phyloP scores from a whole-genome alignment of 176 grass and related monocot genomes.

The Leersia perrieri region DNA sequence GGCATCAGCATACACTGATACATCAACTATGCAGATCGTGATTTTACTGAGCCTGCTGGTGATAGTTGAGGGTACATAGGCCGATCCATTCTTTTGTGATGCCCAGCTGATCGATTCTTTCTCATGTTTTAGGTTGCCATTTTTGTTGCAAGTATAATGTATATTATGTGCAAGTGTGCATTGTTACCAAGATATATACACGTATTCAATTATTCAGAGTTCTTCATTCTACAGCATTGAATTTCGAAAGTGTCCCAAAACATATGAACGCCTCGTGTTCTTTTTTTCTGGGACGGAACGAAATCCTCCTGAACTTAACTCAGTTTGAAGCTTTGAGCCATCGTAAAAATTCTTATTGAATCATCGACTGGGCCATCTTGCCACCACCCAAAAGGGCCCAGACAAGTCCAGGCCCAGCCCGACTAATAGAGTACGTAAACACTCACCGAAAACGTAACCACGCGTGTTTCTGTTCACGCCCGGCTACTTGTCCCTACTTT shows the following conservation, averaged over 20 bases:
- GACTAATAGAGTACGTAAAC: not conserved
- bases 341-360: not conserved
- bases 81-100: not conserved
- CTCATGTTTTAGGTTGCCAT: not conserved
- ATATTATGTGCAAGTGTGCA: not conserved
- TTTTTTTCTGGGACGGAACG: no score
- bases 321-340: not conserved
- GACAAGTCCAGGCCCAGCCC: not conserved
- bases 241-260: not conserved
- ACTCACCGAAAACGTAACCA: no score
- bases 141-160: constrained; percentile 4
- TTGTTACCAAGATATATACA: not conserved
- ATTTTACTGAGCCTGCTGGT: constrained; percentile 47
- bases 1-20: not conserved
- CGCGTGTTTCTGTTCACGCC: no score
- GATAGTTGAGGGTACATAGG: not conserved
- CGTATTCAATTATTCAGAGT: no score
- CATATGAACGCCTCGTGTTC: not conserved
- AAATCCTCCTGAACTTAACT: not conserved
- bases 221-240: not conserved
- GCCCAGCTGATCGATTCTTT: constrained; percentile 19
- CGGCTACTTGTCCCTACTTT: no score
- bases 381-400: not conserved
- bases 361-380: no score
- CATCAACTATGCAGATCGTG: constrained; percentile 8